Evolutionary conservation across 345 rosid genomes (phyloP), one percentile per base, ranked within the genome.

Genomic region (Linum trigynum): DNA sequence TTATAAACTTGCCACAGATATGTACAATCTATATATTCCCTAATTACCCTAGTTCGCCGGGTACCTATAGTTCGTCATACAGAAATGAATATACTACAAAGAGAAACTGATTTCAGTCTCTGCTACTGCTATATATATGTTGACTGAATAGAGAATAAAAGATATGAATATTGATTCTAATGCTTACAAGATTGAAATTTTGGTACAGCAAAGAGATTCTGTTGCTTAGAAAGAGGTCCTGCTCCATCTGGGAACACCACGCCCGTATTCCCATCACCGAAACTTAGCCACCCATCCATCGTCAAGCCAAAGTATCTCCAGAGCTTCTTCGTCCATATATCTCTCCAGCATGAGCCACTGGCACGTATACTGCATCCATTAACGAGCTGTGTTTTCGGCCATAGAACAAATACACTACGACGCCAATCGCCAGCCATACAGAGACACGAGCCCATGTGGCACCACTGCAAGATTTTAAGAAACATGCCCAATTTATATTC

Each of bases 401-500:
- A 56, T 90, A 90, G 80, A 86, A 77, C 51, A 71, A 65, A 65
- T 90, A 90, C 2, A 88, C 83, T 23, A 83, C 50, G 60, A 75
- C 83, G 73, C 96, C 97, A 3, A 82, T 66, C 51, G 80, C 32
- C 17, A 88, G 81, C 97, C 96, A 88, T 45, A 85, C 77, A 0
- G 91, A 86, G 57, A 90, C 96, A 62, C 95, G 85, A 56, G 79
- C 79, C 97, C 92, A 90, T n/a, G 95, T 87, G 6, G 73, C 84
- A 60, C 75, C 57, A 57, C 97, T 90, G 76, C 43, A 57, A 36
- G 15, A 50, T 61, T 42, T 57, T 1, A 38, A 23, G 32, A 23
- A 23, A 23, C 32, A 23, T 7, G 14, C 53, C 9, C 3, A 7
- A 48, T 15, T 1, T 48, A 9, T 9, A 48, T 48, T 48, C 50